Conservation (phyloP, 1,284 basidiomycete genomes). For the Xerocomus amazonicus region DNA sequence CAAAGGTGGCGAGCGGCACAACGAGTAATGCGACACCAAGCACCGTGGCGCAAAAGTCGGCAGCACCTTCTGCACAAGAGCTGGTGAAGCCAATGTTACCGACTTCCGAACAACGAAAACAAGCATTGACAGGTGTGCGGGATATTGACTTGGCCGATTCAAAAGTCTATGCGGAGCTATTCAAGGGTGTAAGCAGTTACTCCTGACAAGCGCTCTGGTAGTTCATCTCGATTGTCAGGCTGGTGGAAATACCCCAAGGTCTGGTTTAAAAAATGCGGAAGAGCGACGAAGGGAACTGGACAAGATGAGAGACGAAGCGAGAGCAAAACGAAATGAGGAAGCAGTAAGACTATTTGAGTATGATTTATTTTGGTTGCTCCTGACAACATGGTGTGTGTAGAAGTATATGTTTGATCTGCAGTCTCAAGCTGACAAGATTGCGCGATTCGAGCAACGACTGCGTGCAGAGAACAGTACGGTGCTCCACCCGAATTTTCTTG, state of each 20-base stretch:
- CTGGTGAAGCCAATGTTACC: slow-evolving; percentile 23
- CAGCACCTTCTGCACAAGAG: slow-evolving; percentile 20
- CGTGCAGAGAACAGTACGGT: slow-evolving; percentile 47
- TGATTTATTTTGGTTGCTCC: neutral
- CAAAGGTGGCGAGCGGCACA: slow-evolving; percentile 38
- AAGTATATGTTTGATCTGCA: slow-evolving; percentile 65
- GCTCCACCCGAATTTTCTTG: slow-evolving; percentile 65
- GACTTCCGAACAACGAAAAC: slow-evolving; percentile 36
- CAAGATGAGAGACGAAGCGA: slow-evolving; percentile 68
- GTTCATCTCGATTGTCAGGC: slow-evolving; percentile 26
- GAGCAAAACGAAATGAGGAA: slow-evolving; percentile 53
- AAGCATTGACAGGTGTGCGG: slow-evolving; percentile 39
- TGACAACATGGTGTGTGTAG: slow-evolving; percentile 36
- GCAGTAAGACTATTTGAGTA: slow-evolving; percentile 39
- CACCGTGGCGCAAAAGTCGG: slow-evolving; percentile 30
- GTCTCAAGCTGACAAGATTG: slow-evolving; percentile 63
- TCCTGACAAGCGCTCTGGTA: slow-evolving; percentile 1
- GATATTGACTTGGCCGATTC: slow-evolving; percentile 65
- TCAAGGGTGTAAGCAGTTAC: slow-evolving; percentile 51
- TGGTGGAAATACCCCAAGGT: slow-evolving; percentile 52
- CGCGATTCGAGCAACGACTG: slow-evolving; percentile 59
- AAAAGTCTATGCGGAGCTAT: slow-evolving; percentile 61
- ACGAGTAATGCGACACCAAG: slow-evolving; percentile 29
- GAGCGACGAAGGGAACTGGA: slow-evolving; percentile 66
- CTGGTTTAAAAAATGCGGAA: slow-evolving; percentile 65